These are phyloP conservation scores for Protomyces gravidus DNA, from an alignment of 1,139 yeast species.

Conservation along the genomic window DNA sequence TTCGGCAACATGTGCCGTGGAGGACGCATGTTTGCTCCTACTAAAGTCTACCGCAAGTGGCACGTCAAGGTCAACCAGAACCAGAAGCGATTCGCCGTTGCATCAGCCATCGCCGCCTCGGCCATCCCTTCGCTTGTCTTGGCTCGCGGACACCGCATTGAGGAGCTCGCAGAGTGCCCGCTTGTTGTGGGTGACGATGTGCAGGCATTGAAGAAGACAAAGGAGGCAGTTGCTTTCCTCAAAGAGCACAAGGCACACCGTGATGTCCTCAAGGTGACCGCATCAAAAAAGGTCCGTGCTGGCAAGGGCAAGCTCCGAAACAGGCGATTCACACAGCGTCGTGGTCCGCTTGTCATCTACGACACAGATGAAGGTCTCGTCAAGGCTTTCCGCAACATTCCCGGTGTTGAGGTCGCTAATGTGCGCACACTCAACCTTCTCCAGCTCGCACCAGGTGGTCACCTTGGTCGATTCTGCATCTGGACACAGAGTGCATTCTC, in stretches of 20 bases:
- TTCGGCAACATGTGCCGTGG: slow-evolving; percentile 99
- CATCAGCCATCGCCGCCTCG: slow-evolving; percentile 99
- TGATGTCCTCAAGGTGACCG: slow-evolving; percentile 96
- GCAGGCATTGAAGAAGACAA: slow-evolving; percentile 92
- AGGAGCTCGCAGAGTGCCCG: slow-evolving; percentile 97
- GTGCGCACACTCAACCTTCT: slow-evolving; percentile 91
- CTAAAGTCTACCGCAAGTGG: slow-evolving; percentile 99
- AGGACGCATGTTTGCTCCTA: slow-evolving; percentile 99
- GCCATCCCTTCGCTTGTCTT: slow-evolving; percentile 97
- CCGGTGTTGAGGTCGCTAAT: slow-evolving; percentile 98
- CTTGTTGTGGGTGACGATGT: slow-evolving; percentile 91
- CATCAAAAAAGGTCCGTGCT: slow-evolving; percentile 98
- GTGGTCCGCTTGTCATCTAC: slow-evolving; percentile 99
- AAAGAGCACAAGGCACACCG: slow-evolving; percentile 99
- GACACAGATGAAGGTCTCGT: slow-evolving; percentile 89
- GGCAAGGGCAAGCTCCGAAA: slow-evolving; percentile 99
- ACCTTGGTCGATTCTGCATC: slow-evolving; percentile 98
- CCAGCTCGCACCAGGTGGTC: slow-evolving; percentile 99
- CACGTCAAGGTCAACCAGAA: slow-evolving; percentile 99
- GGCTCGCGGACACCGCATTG: slow-evolving; percentile 99
- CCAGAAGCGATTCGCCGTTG: slow-evolving; percentile 99
- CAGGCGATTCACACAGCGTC: slow-evolving; percentile 99
- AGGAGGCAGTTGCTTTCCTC: slow-evolving; percentile 97
- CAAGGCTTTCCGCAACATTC: slow-evolving; percentile 98
- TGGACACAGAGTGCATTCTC: slow-evolving; percentile 99